Evolutionary conservation across 176 grass and related monocot species (phyloP), one percentile per base, ranked within the genome.

Genomic region (Zoysia pacifica): DNA sequence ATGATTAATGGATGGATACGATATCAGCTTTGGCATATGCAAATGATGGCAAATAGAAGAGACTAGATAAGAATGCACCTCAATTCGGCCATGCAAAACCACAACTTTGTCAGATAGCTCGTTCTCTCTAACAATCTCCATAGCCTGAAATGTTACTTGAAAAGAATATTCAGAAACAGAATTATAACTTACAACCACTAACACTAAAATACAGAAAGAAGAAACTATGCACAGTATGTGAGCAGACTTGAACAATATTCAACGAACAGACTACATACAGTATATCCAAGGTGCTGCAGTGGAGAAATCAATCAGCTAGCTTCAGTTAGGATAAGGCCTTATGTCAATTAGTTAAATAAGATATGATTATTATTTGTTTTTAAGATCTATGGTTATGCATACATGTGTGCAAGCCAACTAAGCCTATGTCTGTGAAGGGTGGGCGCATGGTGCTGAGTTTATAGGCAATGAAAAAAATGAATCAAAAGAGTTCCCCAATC

Each of bases 101-200:
- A 93, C 87, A 74, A 99, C 78, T 90, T 87, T 99, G 66, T 96
- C 93, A 77, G 90, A 96, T 42, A 99, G 65, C 84, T 88, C 91
- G 80, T 99, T 99, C 75, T 93, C 97, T 89, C 80, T 90, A 3
- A 99, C 97, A 90, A 99, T 90, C 65, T 96, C 93, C 75, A 79
- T 81, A 90, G 97, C 97, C 97, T 96, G 79, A 87, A 44, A 81
- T 55, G 39, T 84, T 77, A 82, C 51, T 80, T 88, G 48, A 83
- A 72, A 69, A 69, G 28, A 76, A 77, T 65, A 42, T 79, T 66
- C 5, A 46, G 19, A 76, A 72, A 67, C 59, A 84, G 13, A 7
- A 85, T 44, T 50, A 81, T 8, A 81, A 81, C 47, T 70, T 59
- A 37, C 28, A 80, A 13, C 77, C 71, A 43, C 12, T 65, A 89